Evolutionary conservation across 202 grass and related monocot species (phyloP).

Genomic region (Digitaria exilis): DNA sequence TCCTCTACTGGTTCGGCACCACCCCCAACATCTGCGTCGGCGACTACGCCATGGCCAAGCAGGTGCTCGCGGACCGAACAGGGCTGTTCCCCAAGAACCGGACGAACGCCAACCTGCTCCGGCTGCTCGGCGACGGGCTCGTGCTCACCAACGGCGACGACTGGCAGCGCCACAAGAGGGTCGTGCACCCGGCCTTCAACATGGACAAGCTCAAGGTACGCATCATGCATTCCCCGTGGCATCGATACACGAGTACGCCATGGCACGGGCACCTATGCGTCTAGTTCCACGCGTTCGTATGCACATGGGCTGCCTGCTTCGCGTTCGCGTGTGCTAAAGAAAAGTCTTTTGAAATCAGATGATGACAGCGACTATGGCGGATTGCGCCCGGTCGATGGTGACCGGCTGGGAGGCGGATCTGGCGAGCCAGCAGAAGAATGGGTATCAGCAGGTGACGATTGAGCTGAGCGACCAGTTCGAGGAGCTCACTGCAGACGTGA

Average conservation of each 20-base stretch:
- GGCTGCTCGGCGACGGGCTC: constrained; percentile 50
- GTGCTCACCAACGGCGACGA: constrained; percentile 35
- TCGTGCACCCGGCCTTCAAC: constrained; percentile 65
- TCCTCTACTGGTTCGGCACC: constrained; percentile 59
- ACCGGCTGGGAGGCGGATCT: constrained; percentile 34
- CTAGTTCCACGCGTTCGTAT: neutral
- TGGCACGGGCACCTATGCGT: neutral
- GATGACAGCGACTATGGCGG: constrained; percentile 47
- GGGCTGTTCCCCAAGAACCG: constrained; percentile 47
- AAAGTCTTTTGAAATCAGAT: constrained; percentile 11
- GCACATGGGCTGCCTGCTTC: neutral
- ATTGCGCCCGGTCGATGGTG: constrained; percentile 46
- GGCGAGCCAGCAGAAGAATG: neutral
- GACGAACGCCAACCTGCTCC: constrained; percentile 2
- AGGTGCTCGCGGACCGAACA: constrained; percentile 48
- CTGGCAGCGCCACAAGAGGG: constrained; percentile 55
- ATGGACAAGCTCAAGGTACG: constrained; percentile 62
- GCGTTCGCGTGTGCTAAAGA: too few species aligned
- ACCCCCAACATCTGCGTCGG: constrained; percentile 44
- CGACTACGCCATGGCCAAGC: constrained; percentile 40
- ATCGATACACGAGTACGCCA: neutral
- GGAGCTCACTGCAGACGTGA: constrained; percentile 52
- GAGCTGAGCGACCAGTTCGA: constrained; percentile 52
- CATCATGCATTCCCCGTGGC: neutral
- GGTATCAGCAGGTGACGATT: constrained; percentile 12